Evolutionary conservation across 2,329 filamentous ascomycete genomes (phyloP).

Genomic region (Talaromyces sp.): DNA sequence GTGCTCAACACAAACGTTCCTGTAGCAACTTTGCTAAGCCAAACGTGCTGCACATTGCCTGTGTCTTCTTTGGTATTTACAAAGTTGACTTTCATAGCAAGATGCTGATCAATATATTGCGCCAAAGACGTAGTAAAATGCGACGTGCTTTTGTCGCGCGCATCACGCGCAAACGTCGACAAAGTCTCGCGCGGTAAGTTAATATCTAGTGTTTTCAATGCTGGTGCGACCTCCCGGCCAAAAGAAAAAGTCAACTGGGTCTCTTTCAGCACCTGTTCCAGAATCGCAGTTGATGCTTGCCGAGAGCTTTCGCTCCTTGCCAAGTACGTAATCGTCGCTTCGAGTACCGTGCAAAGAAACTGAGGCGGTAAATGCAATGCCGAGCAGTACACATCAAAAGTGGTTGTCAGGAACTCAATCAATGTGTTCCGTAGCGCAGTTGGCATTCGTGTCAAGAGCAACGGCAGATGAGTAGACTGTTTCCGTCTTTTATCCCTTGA

Average conservation of each 20-base stretch:
- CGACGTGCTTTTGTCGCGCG: constrained; percentile 19
- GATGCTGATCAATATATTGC: constrained; percentile 36
- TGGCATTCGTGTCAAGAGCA: constrained; percentile 52
- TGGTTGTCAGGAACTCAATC: constrained; percentile 47
- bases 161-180: constrained; percentile 23
- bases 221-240: constrained; percentile 32
- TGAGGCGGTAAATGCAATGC: constrained; percentile 42
- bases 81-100: constrained; percentile 40
- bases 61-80: constrained; percentile 10
- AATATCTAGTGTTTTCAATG: constrained; percentile 34
- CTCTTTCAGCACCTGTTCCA: constrained; percentile 36
- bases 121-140: constrained; percentile 30
- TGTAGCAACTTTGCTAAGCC: constrained; percentile 37
- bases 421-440: constrained; percentile 48
- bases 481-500: constrained; percentile 20
- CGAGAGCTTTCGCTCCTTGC: constrained; percentile 8
- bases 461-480: constrained; percentile 47
- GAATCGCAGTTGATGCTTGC: constrained; percentile 17
- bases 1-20: constrained; percentile 37
- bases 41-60: constrained; percentile 26
- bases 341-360: constrained; percentile 46
- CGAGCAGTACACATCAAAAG: constrained; percentile 50
- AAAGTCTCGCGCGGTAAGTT: constrained; percentile 31
- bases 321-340: constrained; percentile 33
- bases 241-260: constrained; percentile 41